Conservation (phyloP, 208 protist genomes). For the Herpetomonas tarakana region DNA sequence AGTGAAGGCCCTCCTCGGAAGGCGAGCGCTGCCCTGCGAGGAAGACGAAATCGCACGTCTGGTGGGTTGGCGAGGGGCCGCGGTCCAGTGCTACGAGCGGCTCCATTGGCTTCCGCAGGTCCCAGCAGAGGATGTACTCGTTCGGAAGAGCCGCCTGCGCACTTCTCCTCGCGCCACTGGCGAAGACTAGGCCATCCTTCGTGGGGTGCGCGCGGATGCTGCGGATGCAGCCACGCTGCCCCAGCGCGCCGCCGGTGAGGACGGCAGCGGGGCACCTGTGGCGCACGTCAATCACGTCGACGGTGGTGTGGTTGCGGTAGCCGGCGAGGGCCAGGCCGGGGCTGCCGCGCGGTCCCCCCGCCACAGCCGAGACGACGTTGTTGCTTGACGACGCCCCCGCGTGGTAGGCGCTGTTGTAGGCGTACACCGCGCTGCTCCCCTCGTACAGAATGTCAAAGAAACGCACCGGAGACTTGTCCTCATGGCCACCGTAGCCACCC, state of each 20-base stretch:
- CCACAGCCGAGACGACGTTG: slow-evolving; percentile 31
- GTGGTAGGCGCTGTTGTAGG: slow-evolving; percentile 21
- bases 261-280: slow-evolving; percentile 38
- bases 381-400: background rate
- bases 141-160: background rate
- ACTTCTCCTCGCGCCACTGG: slow-evolving; percentile 8
- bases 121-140: slow-evolving; percentile 1
- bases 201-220: slow-evolving; percentile 14
- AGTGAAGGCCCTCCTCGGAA: background rate
- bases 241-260: slow-evolving; percentile 25
- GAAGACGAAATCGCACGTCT: slow-evolving; percentile 9
- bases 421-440: slow-evolving; percentile 34
- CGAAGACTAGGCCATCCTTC: slow-evolving; percentile 20
- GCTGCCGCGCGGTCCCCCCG: slow-evolving; percentile 20
- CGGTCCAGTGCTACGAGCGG: slow-evolving; percentile 3
- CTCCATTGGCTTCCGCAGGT: background rate
- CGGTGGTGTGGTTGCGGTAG: slow-evolving; percentile 41
- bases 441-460: slow-evolving; percentile 64
- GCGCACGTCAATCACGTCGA: slow-evolving; percentile 67
- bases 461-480: slow-evolving; percentile 61
- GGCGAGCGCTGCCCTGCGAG: slow-evolving; percentile 1
- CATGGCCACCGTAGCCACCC: slow-evolving; percentile 68
- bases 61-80: background rate
- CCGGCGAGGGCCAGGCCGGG: slow-evolving; percentile 38
- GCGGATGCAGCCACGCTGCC: slow-evolving; percentile 20